Conservation (phyloP, 1,139 yeast genomes). For the Suzukiozyma palmioleophila region DNA sequence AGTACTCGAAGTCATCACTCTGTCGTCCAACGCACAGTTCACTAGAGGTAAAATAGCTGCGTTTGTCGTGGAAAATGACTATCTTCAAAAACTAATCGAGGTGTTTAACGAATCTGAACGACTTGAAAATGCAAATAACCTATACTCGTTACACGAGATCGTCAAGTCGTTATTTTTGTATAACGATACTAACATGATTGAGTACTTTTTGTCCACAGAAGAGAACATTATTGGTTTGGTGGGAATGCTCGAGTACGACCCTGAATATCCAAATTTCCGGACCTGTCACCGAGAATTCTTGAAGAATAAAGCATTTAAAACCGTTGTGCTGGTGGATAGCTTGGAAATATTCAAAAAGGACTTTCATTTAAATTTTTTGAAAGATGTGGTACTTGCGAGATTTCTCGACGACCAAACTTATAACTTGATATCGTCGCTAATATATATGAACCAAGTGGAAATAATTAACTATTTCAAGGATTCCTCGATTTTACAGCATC, state of each 20-base stretch:
- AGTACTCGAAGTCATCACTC: slow-evolving; percentile 49
- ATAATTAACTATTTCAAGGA: slow-evolving; percentile 65
- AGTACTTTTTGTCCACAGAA: slow-evolving; percentile 56
- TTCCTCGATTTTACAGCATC: slow-evolving; percentile 42
- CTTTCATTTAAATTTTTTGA: slow-evolving; percentile 71
- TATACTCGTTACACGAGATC: slow-evolving; percentile 68
- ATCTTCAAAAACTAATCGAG: slow-evolving; percentile 47
- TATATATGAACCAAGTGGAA: slow-evolving; percentile 65
- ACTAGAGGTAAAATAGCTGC: slow-evolving; percentile 51
- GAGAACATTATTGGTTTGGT: slow-evolving; percentile 57
- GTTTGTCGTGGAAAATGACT: slow-evolving; percentile 47
- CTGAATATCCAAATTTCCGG: slow-evolving; percentile 73
- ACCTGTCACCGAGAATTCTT: slow-evolving; percentile 75
- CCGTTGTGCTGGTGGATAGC: slow-evolving; percentile 63
- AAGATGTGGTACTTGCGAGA: slow-evolving; percentile 82
- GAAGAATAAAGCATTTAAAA: slow-evolving; percentile 58
- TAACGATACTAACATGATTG: slow-evolving; percentile 68
- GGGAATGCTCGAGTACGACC: slow-evolving; percentile 90
- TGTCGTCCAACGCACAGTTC: slow-evolving; percentile 54
- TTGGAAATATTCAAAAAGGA: slow-evolving; percentile 63
- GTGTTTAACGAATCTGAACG: slow-evolving; percentile 56
- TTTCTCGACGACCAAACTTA: slow-evolving; percentile 77
- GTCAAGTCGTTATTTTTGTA: slow-evolving; percentile 64
- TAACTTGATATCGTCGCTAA: slow-evolving; percentile 58
- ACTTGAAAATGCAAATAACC: slow-evolving; percentile 41